Evolutionary conservation across 23 red algal genomes (phyloP), one percentile per base, ranked within the genome.

Genomic region (Gracilaria gracilis): DNA sequence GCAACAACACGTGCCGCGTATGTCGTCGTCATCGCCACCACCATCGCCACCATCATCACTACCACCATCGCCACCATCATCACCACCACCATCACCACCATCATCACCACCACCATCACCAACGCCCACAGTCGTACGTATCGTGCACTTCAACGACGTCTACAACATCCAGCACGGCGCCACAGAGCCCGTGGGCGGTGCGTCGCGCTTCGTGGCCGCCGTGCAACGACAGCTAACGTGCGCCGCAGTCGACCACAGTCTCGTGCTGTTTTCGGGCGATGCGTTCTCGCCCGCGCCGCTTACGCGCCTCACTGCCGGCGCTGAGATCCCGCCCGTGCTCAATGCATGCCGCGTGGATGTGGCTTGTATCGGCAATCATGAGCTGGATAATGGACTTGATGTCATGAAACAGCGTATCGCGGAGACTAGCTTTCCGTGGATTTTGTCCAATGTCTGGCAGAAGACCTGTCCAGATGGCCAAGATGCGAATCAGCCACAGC

Each of bases 331-430:
- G 13, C 81, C 92, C 29, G 74, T 95, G 27, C 54, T 95, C 37
- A 86, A 85, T 34, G 81, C 80, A 2, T 59, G 61, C 23, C 35
- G 64, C 35, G 84, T 95, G 19, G 83, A 88, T 23, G 92, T 88
- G 2, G 92, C 83, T 7, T 83, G 77, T 37, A 59, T 95, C 38
- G 91, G 89, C 35, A 93, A 93, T 46, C 89, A 92, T 85, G 89
- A 93, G 35, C 46, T 93, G 48, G 89, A 93, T 38, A 74, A 78
- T 9, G 89, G 89, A 8, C 14, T 93, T 1, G 14, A 59, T 1
- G 80, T 85, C 37, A 35, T 93, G 67, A 55, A 57, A 16, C 27
- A 49, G 12, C 89, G 79, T 16, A 15, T 93, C 11, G 29, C 38
- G 57, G 89, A 93, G 62, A 85, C 80, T 4, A 62, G 74, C 24